These are phyloP conservation scores for Trifolium repens DNA, from an alignment of 306 rosid species.

Conservation along the genomic window DNA sequence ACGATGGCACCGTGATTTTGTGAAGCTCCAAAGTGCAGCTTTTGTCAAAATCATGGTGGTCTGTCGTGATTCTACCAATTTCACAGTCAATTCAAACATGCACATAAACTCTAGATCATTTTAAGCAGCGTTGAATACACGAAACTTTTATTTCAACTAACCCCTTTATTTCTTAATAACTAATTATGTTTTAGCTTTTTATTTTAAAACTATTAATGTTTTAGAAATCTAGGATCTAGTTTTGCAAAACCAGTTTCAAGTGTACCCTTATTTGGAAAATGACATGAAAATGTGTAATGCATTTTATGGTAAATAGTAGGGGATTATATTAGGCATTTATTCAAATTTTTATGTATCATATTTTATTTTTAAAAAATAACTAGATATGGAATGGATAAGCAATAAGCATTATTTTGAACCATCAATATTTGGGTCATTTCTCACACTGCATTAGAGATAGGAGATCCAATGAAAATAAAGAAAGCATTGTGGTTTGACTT, in stretches of 20 bases:
- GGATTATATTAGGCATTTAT: background rate
- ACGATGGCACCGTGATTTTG: too few species aligned
- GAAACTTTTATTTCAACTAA: background rate
- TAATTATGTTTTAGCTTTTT: background rate
- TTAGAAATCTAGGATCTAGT: background rate
- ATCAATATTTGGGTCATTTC: constrained; percentile 13
- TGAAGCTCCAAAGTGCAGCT: too few species aligned
- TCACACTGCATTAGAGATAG: background rate
- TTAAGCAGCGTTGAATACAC: background rate
- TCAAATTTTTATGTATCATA: background rate
- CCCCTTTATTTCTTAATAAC: background rate
- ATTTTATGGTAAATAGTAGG: background rate
- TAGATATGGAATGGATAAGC: background rate
- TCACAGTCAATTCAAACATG: too few species aligned
- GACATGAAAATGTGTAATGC: background rate
- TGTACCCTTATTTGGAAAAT: background rate
- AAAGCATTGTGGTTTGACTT: constrained; percentile 3
- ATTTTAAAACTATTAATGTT: background rate
- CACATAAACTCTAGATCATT: background rate
- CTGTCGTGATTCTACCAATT: too few species aligned
- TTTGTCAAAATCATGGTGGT: too few species aligned
- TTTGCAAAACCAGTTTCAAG: background rate
- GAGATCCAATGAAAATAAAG: constrained; percentile 18
- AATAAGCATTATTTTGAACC: constrained; percentile 24
- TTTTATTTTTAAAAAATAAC: background rate